These are phyloP conservation scores for Lactifluus echinatus DNA, from an alignment of 768 basidiomycete species.

Conservation along the genomic window DNA sequence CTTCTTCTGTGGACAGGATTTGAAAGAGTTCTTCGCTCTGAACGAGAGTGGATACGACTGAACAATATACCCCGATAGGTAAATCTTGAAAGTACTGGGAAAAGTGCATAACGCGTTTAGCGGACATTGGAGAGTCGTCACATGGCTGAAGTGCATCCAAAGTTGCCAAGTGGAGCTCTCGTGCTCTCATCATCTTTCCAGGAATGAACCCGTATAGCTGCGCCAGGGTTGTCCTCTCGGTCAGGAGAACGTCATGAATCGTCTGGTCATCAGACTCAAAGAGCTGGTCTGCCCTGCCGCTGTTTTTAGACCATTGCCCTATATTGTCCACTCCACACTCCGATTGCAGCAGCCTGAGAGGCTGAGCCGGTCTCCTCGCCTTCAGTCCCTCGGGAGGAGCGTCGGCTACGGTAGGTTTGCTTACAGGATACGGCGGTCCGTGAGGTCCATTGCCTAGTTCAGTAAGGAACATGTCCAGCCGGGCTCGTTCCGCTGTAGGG, in stretches of 20 bases:
- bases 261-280: conserved; percentile 45
- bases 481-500: conserved; percentile 44
- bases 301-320: conserved; percentile 39
- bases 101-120: conserved; percentile 50
- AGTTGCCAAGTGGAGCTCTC: conserved; percentile 51
- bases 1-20: conserved; percentile 41
- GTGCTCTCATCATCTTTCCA: conserved; percentile 56
- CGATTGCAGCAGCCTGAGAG: conserved; percentile 38
- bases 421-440: conserved; percentile 28
- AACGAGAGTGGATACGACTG: conserved; percentile 47
- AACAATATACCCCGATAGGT: conserved; percentile 55
- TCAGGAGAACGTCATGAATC: conserved; percentile 54
- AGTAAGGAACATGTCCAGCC: conserved; percentile 49
- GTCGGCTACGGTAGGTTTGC: conserved; percentile 32
- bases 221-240: conserved; percentile 59
- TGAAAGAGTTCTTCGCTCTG: conserved; percentile 49
- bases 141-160: conserved; percentile 39
- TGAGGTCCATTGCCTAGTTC: conserved; percentile 33
- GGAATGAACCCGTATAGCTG: conserved; percentile 70
- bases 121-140: conserved; percentile 34
- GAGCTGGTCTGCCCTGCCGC: conserved; percentile 40
- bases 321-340: conserved; percentile 36
- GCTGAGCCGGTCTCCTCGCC: conserved; percentile 6
- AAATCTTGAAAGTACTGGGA: conserved; percentile 56
- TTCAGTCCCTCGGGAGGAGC: conserved; percentile 4